A percentile compares a stretch with the other conserved stretches of the same genome.
phyloP scores from a whole-genome alignment of 495 filamentous ascomycete genomes.

The Penicillium dipodomyicola region DNA sequence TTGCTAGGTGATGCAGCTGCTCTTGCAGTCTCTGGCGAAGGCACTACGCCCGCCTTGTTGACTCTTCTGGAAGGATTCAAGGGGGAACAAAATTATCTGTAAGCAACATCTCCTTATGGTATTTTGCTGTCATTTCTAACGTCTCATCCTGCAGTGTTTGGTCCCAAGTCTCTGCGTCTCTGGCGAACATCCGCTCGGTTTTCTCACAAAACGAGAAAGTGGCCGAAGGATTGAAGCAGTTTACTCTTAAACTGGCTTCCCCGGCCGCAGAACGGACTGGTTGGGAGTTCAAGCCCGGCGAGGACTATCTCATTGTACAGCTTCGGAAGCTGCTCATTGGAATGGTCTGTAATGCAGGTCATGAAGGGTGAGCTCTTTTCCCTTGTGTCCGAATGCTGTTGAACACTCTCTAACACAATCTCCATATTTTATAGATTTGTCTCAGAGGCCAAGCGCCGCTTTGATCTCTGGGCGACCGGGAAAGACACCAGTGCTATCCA shows the following conservation, averaged over 20 bases:
- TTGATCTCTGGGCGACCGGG: constrained; percentile 68
- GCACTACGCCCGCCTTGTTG: constrained; percentile 73
- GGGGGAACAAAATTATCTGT: constrained; percentile 77
- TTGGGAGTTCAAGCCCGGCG: constrained; percentile 72
- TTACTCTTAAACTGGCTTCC: constrained; percentile 66
- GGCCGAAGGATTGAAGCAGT: constrained; percentile 66
- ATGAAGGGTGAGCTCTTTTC: constrained; percentile 59
- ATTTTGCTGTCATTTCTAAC: constrained; percentile 21
- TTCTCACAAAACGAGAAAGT: constrained; percentile 59
- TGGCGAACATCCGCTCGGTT: constrained; percentile 62
- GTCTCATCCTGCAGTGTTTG: constrained; percentile 57
- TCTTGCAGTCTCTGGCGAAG: constrained; percentile 80
- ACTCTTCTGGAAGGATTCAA: constrained; percentile 77
- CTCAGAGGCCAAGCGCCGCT: constrained; percentile 68
- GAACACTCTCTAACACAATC: constrained; percentile 21
- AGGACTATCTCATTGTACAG: constrained; percentile 79
- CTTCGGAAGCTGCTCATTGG: constrained; percentile 76
- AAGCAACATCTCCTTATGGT: constrained; percentile 23
- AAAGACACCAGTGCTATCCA: constrained; percentile 66
- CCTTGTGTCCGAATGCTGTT: not conserved
- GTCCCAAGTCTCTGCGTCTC: constrained; percentile 70
- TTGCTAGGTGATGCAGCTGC: constrained; percentile 89
- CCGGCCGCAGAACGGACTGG: constrained; percentile 74
- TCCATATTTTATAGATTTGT: constrained; percentile 48
- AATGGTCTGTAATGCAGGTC: constrained; percentile 68